Evolutionary conservation across 2,329 filamentous ascomycete genomes (phyloP).

Genomic region (Alternaria alternata): DNA sequence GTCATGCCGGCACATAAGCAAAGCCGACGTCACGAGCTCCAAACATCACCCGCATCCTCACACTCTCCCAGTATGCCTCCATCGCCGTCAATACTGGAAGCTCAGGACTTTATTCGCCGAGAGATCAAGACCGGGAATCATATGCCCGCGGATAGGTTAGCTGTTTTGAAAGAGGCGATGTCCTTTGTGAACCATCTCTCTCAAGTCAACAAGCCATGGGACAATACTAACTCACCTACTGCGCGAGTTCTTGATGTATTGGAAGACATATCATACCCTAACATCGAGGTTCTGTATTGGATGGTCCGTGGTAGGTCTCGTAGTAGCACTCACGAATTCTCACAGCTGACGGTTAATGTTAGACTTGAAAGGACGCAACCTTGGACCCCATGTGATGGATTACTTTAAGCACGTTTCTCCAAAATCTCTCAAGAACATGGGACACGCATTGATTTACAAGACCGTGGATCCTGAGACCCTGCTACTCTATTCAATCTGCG

Average conservation of each 20-base stretch:
- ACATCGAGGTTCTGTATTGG: too few relatives aligned
- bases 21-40: constrained; percentile 4
- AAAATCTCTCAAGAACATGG: constrained; percentile 29
- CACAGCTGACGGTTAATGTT: too few relatives aligned
- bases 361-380: too few relatives aligned
- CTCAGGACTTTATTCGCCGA: constrained; percentile 25
- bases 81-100: constrained; percentile 24
- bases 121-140: constrained; percentile 18
- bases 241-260: too few relatives aligned
- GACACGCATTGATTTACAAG: constrained; percentile 25
- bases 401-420: constrained; percentile 33
- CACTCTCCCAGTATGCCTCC: constrained; percentile 18
- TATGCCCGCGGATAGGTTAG: constrained; percentile 24
- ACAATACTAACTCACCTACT: neutral
- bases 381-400: constrained; percentile 22
- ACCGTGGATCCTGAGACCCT: constrained; percentile 21
- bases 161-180: constrained; percentile 27
- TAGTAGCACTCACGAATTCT: too few relatives aligned
- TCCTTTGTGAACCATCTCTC: constrained; percentile 27
- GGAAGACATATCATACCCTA: too few relatives aligned
- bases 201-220: constrained; percentile 3
- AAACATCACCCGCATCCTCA: constrained; percentile 14
- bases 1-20: neutral
- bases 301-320: too few relatives aligned
- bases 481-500: constrained; percentile 33